Evolutionary conservation across 495 filamentous ascomycete genomes (phyloP), one percentile per base, ranked within the genome.

Genomic region (Apodospora peruviana): DNA sequence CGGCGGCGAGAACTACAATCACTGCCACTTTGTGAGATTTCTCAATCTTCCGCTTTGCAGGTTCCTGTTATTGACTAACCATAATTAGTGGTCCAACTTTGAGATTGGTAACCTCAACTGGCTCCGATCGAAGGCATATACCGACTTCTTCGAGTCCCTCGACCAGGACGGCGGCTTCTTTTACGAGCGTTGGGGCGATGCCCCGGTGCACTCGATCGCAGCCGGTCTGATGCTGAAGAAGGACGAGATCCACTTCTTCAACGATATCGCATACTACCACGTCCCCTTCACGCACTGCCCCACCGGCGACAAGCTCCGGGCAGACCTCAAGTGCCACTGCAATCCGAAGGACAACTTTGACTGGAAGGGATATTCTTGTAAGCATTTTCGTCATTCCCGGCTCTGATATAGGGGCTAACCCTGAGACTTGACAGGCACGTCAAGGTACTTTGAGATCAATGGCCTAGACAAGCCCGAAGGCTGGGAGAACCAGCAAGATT

Each of bases 201-300:
- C 89, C 3, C 89, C 89, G 0, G 85, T 95, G 24, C 89, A 95
- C 71, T 94, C 90, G n/a, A 96, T 98, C 57, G 93, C 88, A 1
- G 93, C 93, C 4, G 81, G 77, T 12, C 66, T 96, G 2, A 77
- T 96, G 65, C 74, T 98, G 52, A 81, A 83, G 60, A 96, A 95
- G 72, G 86, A 94, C 47, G 79, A 98, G 62, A 84, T 98, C 53
- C 91, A 97, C 59, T 98, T 98, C 75, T 98, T 95, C 76, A 88
- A 98, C 61, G 93, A 98, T 59, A 97, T 98, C 56, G 93, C 87
- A 48, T 98, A 98, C 69, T 97, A 90, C 69, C 93, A 98, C 61
- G 87, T 95, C n/a, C 93, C 93, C 5, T 98, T 98, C 63, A 97
- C 91, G 19, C 93, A 98, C 70, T 98, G 93, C 64, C 93, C 93